Evolutionary conservation across 2,329 filamentous ascomycete species (phyloP), one percentile per base, ranked within the genome.

Genomic region (Tympanopsis confertula): DNA sequence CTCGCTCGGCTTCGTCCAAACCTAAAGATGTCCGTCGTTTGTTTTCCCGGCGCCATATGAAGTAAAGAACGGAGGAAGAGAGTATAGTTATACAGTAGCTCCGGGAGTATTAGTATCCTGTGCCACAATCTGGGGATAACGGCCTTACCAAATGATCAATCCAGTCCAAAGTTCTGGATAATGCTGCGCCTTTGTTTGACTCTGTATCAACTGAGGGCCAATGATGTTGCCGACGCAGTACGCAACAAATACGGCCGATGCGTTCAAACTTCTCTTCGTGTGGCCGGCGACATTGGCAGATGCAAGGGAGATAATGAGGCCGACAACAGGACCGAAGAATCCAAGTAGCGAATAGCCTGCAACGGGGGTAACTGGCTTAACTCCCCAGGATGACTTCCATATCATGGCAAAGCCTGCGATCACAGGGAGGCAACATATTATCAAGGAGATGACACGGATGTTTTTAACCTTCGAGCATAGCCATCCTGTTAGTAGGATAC

Each of bases 141-240:
- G 20, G 12, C 50, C 63, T 39, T 44, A 69, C 65, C 65, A 71
- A 40, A 71, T 65, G 13, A 86, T 83, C 41, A 87, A 51, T 0
- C 80, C 80, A 1, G 71, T 61, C 82, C 81, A 86, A 5, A 86
- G 50, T 46, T 75, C 71, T 0, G 82, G 82, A 49, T 86, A 86
- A 54, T 86, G 82, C 35, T 68, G 51, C 0, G 51, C 57, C 45
- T 79, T 79, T 1, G 75, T 78, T 54, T 81, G 62, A n/a, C 69
- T 77, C 47, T 72, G 73, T 29, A 86, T 71, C 28, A 86, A 62
- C 56, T 83, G 79, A 3, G 82, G 82, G 0, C 82, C 82, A 18
- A 86, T 74, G 37, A 87, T 86, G 47, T 86, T 86, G 2, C 82
- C 74, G 5, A 86, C 75, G 39, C 79, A 83, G 50, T 86, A 86